These are phyloP conservation scores for Neurospora sp. DNA, from an alignment of 495 filamentous ascomycete genomes.

Conservation along the genomic window DNA sequence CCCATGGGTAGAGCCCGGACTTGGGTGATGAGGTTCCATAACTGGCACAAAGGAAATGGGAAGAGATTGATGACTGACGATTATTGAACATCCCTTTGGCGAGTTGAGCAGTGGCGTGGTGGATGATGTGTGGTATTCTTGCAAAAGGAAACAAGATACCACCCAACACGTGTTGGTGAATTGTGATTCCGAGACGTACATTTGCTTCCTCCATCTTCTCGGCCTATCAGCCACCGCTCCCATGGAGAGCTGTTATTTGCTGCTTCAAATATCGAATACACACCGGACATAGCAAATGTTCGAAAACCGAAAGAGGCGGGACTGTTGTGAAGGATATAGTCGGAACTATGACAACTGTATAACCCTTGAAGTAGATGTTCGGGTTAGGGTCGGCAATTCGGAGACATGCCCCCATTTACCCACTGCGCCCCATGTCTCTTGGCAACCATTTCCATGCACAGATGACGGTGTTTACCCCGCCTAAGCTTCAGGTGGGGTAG, in stretches of 20 bases:
- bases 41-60: background rate
- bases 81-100: background rate
- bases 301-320: background rate
- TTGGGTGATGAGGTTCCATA: background rate
- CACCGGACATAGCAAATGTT: background rate
- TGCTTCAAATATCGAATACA: background rate
- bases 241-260: background rate
- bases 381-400: background rate
- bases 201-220: background rate
- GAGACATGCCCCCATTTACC: background rate
- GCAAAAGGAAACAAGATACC: background rate
- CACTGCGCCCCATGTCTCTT: background rate
- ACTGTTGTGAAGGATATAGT: background rate
- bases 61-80: background rate
- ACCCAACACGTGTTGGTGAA: background rate
- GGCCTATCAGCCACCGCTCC: background rate
- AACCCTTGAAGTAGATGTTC: background rate
- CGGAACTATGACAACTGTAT: background rate
- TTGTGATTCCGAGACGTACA: background rate
- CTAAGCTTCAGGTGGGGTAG: background rate
- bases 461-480: background rate
- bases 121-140: background rate
- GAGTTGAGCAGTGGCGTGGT: background rate
- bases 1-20: background rate
- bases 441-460: background rate